These are phyloP conservation scores for Cyclanthera cordifolia DNA, from an alignment of 306 rosid genomes.

Conservation along the genomic window DNA sequence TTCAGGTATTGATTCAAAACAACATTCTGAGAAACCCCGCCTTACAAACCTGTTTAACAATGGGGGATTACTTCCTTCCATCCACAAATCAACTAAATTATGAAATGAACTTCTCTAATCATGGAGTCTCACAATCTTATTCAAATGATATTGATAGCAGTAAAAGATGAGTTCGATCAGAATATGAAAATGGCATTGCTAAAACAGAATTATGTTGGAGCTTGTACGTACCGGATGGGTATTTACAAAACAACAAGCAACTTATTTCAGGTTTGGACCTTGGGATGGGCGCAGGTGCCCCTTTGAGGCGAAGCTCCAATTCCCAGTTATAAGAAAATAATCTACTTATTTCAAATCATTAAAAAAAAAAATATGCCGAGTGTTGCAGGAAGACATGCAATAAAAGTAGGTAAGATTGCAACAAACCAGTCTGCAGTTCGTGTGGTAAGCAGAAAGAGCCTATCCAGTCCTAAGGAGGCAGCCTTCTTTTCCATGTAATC, in stretches of 20 bases:
- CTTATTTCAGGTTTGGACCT: no score
- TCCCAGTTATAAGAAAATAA: no score
- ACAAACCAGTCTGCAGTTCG: conserved; percentile 88
- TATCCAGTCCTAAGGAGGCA: conserved; percentile 57
- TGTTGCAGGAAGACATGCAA: background rate
- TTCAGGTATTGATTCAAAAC: conserved; percentile 66
- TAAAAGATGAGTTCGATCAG: background rate
- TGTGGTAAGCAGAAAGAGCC: conserved; percentile 79
- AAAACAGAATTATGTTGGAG: background rate
- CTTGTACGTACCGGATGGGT: background rate
- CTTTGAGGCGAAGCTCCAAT: no score
- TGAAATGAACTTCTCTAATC: no score
- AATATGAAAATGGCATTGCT: background rate
- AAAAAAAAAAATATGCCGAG: no score
- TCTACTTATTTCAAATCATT: background rate
- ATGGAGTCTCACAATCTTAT: background rate
- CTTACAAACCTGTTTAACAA: conserved; percentile 69
- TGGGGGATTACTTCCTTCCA: conserved; percentile 4
- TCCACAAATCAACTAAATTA: background rate
- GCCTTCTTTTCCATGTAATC: conserved; percentile 91
- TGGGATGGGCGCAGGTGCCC: no score
- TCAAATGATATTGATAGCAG: background rate
- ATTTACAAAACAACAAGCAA: background rate
- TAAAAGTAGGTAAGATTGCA: conserved; percentile 3
- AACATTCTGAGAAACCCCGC: conserved; percentile 91